Base-by-base conservation (phyloP, 176 grass and related monocot genomes). In the Avena sativa region DNA sequence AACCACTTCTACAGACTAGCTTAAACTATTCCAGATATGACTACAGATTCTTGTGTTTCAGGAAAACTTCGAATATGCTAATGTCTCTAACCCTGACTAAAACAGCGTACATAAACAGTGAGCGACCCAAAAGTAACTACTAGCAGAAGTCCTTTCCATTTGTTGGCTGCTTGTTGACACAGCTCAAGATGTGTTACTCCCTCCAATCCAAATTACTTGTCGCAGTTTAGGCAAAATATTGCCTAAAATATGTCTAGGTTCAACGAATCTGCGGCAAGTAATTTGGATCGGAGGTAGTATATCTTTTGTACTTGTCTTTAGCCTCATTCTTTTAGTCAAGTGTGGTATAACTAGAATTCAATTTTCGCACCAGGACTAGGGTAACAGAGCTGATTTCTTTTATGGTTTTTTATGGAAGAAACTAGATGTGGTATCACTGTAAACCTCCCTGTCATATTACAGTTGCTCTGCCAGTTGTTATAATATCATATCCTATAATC, bases 31-130 rank as follows among this genome's bases (percentile, higher is more conserved):
- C 10, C 38, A 17, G 17, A 53, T 23, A 50, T 65, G 60, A 19
- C 17, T 55, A 30, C 76, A 20, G 32, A 56, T 67, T 55, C 25
- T 85, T 67, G 75, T 76, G 32, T 85, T 85, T 78, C 19, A 52
- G 19, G 40, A 48, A 83, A 70, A 55, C 16, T 9, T 52, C 7
- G 36, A 1, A 17, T 51, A 63, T 62, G 40, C 26, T 20, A 50
- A 61, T 59, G 40, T 65, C 8, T 50, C 49, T 64, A 76, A 9
- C 28, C 16, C 0, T 83, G 8, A 47, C 52, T 47, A 12, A 83
- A 28, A 59, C 36, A 74, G 40, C 53, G 57, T 61, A 44, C 44
- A 79, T 60, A 79, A 79, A 79, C 32, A 43, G 5, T 23, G 12
- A 16, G 21, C 7, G 6, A 21, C 4, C 47, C 5, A 11, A n/a